Base-by-base conservation (phyloP, 345 rosid genomes). In the Gossypium longicalyx region DNA sequence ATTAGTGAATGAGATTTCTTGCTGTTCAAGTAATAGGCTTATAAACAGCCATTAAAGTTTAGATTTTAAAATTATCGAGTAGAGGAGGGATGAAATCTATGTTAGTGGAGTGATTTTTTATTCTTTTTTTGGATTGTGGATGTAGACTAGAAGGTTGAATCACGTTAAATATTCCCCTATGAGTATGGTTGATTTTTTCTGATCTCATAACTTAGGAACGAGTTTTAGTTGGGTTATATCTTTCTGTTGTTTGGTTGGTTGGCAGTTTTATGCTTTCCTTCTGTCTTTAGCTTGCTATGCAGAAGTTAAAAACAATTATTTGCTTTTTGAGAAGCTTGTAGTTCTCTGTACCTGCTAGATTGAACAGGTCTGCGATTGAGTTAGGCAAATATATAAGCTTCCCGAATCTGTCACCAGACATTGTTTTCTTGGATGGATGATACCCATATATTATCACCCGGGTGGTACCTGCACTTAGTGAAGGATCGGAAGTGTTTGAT, bases 361-460 rank as follows among this genome's bases (percentile, higher is more conserved):
- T 77, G 78, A 90, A 78, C 43, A 95, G 96, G 41, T 87, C 92
- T 67, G 87, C 88, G 13, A 86, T 79, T 57, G 97, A 81, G 62
- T 85, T 78, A 10, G 99, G 96, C 79, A 93, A 84, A 85, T 84
- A 71, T 81, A 93, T 82, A 71, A 93, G 87, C 86, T 86, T 91
- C 51, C 96, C 96, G 2, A 5, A 71, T 12, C 61, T 43, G 72
- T 80, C 85, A 73, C 79, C 80, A 70, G 75, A 85, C 25, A 38
- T 16, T 77, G 78, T 62, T 57, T 65, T 79, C 82, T 85, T 76
- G 57, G 82, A 77, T 45, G 97, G 97, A 82, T 82, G 81, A 72
- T 91, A 85, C 70, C 92, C 87, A 57, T 92, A 93, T 65, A 92
- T 89, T 71, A 89, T 89, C 77, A 90, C 97, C 83, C 97, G 80